These are phyloP conservation scores for Helicostylum pulchrum DNA, from an alignment of 192 early-diverging fungal species.

Conservation along the genomic window DNA sequence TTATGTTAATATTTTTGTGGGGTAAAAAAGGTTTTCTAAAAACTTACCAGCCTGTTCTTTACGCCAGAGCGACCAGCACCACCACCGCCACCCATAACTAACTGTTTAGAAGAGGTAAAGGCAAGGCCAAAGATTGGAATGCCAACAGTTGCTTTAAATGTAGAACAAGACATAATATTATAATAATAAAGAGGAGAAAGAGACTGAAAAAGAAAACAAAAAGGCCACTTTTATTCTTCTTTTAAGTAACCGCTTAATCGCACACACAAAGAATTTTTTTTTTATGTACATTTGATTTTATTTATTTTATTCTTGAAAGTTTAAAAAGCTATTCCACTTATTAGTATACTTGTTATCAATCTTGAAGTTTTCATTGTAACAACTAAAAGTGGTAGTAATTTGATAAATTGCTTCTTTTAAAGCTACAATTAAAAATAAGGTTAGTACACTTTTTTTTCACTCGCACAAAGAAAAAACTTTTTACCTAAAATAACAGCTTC, in stretches of 20 bases:
- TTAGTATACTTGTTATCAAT: neutral
- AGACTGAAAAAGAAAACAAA: neutral
- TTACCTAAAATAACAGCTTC: constrained; percentile 18
- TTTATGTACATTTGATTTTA: neutral
- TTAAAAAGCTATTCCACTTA: constrained; percentile 8
- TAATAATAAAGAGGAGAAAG: neutral
- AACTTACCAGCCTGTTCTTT: constrained; percentile 80
- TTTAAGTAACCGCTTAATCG: neutral
- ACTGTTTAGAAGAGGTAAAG: constrained; percentile 52
- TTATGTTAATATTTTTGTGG: neutral
- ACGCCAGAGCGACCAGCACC: constrained; percentile 77
- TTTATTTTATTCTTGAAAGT: neutral
- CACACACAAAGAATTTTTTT: neutral
- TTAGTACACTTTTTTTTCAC: neutral
- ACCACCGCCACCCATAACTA: constrained; percentile 84
- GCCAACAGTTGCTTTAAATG: constrained; percentile 46
- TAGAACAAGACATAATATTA: constrained; percentile 17
- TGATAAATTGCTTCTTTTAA: constrained; percentile 17
- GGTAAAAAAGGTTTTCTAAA: neutral
- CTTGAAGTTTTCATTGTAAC: neutral
- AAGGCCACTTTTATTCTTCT: neutral
- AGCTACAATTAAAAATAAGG: constrained; percentile 1
- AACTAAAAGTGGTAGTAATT: constrained; percentile 2
- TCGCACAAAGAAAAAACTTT: neutral
- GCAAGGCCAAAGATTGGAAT: constrained; percentile 62